Evolutionary conservation across 345 rosid genomes (phyloP), one percentile per base, ranked within the genome.

Genomic region (Melaleuca alternifolia): DNA sequence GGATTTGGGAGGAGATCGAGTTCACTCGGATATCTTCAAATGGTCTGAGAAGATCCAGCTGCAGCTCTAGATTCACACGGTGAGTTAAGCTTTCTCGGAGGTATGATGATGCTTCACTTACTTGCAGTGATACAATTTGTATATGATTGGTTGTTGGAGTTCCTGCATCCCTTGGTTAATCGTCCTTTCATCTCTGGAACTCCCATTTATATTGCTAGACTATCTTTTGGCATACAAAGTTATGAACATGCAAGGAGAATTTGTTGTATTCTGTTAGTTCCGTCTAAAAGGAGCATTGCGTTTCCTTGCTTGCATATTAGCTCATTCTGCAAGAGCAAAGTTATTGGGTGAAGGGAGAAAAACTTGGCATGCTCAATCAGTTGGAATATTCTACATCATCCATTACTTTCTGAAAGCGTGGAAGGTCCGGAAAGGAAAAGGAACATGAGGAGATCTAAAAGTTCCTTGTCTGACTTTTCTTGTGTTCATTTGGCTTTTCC

Each of bases 41-140:
- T 92, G 93, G 94, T 93, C 96, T 33, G 92, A 92, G 85, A 93
- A 87, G 89, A 93, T 93, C 88, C 86, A 91, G 81, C 86, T 95
- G 53, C 86, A 88, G 83, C 93, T 94, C 54, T 94, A 91, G 88
- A 85, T 88, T 83, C 85, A 85, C 53, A 50, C 10, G 85, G 61
- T 83, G 62, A 53, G 85, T 56, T 51, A 8, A 41, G 61, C 85
- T 83, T 21, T 37, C 81, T 71, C 81, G 20, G 48, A 37, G 18
- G 81, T 71, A 18, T 37, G 81, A 37, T 71, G 48, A 71, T 37
- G 48, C 81, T 71, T 71, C 81, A 71, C 46, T 71, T 2, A 44
- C 48, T 71, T 24, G 18, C 79, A 37, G 23, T 48, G 48, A 71
- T 71, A 18, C 48, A 71, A 71, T 37, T 18, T 37, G 81, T 37